phyloP scores from a whole-genome alignment of 768 basidiomycete genomes.

The Obba rivulosa region DNA sequence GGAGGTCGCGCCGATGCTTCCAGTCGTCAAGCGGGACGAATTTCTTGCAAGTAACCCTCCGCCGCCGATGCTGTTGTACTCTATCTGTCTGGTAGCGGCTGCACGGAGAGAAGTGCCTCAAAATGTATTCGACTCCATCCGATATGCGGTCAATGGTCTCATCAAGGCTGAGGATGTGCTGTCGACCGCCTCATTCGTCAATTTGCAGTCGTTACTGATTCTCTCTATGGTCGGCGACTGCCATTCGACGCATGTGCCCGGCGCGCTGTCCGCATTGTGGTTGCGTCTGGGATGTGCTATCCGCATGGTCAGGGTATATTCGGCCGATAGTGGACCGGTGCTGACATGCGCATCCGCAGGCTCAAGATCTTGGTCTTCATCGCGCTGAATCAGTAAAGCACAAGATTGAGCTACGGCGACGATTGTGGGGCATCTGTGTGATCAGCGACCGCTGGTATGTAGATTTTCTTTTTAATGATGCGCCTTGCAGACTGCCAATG shows the following conservation, averaged over 20 bases:
- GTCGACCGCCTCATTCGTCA: slow-evolving; percentile 77
- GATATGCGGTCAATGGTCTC: slow-evolving; percentile 79
- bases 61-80: slow-evolving; percentile 81
- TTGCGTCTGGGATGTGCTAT: slow-evolving; percentile 85
- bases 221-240: slow-evolving; percentile 85
- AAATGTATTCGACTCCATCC: slow-evolving; percentile 83
- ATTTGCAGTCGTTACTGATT: slow-evolving; percentile 85
- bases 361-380: slow-evolving; percentile 94
- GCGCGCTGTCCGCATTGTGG: slow-evolving; percentile 81
- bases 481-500: not conserved
- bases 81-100: slow-evolving; percentile 90
- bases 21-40: slow-evolving; percentile 83
- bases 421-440: slow-evolving; percentile 93
- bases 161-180: slow-evolving; percentile 90
- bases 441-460: slow-evolving; percentile 89
- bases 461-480: slow-evolving; percentile 6
- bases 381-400: slow-evolving; percentile 84
- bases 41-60: slow-evolving; percentile 73
- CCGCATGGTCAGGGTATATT: slow-evolving; percentile 67
- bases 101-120: slow-evolving; percentile 81
- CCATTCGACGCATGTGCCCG: slow-evolving; percentile 86
- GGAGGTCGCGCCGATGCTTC: slow-evolving; percentile 84
- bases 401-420: slow-evolving; percentile 78
- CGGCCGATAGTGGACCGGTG: slow-evolving; percentile 5
- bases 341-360: slow-evolving; percentile 39